Percentiles rank a stretch among this genome's conserved stretches.
phyloP scores from a whole-genome alignment of 164 flowering plant species.

The Buxus sempervirens region DNA sequence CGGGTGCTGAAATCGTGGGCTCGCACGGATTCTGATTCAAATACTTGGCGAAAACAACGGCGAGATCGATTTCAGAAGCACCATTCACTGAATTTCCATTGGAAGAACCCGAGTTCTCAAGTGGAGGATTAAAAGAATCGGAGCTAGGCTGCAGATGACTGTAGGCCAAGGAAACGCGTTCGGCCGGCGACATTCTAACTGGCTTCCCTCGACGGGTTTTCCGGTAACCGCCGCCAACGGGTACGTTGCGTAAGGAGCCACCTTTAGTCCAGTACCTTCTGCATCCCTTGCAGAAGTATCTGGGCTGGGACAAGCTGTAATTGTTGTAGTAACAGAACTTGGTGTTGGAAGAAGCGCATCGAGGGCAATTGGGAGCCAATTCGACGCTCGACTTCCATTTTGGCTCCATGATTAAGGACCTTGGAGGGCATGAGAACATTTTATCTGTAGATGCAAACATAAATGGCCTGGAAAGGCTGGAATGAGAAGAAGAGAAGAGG shows the following conservation, averaged over 20 bases:
- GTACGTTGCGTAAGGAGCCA: slow-evolving; percentile 68
- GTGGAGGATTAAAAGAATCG: background rate
- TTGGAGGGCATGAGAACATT: slow-evolving; percentile 12
- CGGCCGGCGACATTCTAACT: background rate
- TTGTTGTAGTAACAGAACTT: slow-evolving; percentile 59
- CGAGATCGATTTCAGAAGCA: slow-evolving; percentile 43
- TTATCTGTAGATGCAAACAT: background rate
- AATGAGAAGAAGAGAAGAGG: background rate
- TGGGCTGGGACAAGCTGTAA: slow-evolving; percentile 76
- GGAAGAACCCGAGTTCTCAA: background rate
- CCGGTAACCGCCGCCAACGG: slow-evolving; percentile 77
- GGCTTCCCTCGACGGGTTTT: slow-evolving; percentile 46
- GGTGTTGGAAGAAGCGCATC: slow-evolving; percentile 28
- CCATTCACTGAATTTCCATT: background rate
- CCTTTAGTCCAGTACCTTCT: slow-evolving; percentile 82
- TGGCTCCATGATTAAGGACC: slow-evolving; percentile 17
- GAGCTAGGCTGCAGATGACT: background rate
- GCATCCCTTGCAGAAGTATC: slow-evolving; percentile 72
- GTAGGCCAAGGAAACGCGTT: background rate
- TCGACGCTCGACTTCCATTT: slow-evolving; percentile 25
- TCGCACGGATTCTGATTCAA: slow-evolving; percentile 30
- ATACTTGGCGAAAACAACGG: slow-evolving; percentile 54
- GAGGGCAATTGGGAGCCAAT: slow-evolving; percentile 30
- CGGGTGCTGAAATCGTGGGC: background rate
- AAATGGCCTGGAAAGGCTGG: background rate